Base-by-base conservation (phyloP, 1,139 yeast genomes). In the Sugiyamaella paludigena region DNA sequence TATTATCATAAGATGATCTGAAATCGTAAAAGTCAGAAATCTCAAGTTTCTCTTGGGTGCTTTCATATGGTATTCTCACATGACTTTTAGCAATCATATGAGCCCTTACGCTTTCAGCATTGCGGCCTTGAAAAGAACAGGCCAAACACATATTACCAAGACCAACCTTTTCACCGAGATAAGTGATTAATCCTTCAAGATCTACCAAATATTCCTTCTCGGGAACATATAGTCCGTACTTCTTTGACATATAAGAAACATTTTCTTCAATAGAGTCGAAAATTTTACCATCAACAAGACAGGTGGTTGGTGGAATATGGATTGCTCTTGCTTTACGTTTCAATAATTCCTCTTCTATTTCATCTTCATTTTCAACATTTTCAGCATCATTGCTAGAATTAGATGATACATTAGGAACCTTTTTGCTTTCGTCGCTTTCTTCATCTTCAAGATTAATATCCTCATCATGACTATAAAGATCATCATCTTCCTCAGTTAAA, bases 31-130 rank as follows among this genome's bases (percentile, higher is more conserved):
- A 92, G 46, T 84, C 86, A 0, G 94, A 80, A 37, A 91, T 75
- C 62, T 85, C 88, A 48, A 84, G 77, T 65, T 84, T 84, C 63
- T 92, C 95, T 50, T 85, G 85, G 53, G 82, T 86, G 0, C 80
- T 70, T 60, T 92, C 98, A 67, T 87, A 94, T 0, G 98, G 98
- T 50, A 92, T 78, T 65, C 81, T 79, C 73, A 91, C 84, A 66
- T 92, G 99, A 54, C 89, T 80, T 68, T 92, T 92, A 16, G 85
- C 77, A 7, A 76, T 63, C 88, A 91, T 85, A 66, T 92, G 99
- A 38, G 89, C 95, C 58, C 97, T 81, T 7, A 87, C 92, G 50
- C 96, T 87, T 63, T 87, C 95, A 33, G 91, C 66, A 49, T 82
- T 80, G 58, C 79, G 78, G 7, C 98, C 98, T 67, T 87, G 89